Conservation (phyloP, 768 basidiomycete genomes). For the Tubosaeta brunneosetosa region DNA sequence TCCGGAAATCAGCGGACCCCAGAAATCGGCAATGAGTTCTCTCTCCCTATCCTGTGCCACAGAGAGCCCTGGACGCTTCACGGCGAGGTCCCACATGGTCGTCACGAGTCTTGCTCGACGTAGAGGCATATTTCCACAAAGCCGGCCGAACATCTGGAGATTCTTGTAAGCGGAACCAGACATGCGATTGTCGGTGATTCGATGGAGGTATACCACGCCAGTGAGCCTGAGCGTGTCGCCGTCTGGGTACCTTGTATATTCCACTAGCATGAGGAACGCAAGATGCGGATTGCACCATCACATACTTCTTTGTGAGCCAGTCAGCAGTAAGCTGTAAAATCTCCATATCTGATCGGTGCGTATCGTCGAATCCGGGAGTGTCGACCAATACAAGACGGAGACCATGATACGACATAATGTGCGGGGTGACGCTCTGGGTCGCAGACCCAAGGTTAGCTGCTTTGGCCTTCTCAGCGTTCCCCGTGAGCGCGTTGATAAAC, state of each 20-base stretch:
- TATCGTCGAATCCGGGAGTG: background rate
- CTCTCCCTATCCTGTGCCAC: background rate
- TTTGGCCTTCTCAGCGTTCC: background rate
- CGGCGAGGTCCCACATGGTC: constrained; percentile 33
- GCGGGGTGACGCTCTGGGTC: background rate
- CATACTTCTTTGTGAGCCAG: too few relatives aligned
- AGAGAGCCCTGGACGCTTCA: background rate
- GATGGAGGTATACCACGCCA: constrained; percentile 34
- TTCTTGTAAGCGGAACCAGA: constrained; percentile 27
- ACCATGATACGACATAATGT: background rate
- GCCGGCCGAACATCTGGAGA: constrained; percentile 26
- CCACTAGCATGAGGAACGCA: background rate
- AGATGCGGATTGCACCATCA: background rate
- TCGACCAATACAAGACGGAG: background rate
- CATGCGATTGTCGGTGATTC: constrained; percentile 34
- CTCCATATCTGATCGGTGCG: background rate
- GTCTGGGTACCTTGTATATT: constrained; percentile 1
- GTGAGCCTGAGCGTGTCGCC: constrained; percentile 7
- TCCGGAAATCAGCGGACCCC: background rate
- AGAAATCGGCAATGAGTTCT: background rate
- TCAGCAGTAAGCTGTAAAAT: background rate
- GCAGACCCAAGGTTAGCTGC: background rate
- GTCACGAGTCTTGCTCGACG: constrained; percentile 25
- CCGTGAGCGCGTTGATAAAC: background rate
- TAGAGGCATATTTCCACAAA: constrained; percentile 30